phyloP scores from a whole-genome alignment of 305 asterid genomes.

The Fraxinus floribunda region DNA sequence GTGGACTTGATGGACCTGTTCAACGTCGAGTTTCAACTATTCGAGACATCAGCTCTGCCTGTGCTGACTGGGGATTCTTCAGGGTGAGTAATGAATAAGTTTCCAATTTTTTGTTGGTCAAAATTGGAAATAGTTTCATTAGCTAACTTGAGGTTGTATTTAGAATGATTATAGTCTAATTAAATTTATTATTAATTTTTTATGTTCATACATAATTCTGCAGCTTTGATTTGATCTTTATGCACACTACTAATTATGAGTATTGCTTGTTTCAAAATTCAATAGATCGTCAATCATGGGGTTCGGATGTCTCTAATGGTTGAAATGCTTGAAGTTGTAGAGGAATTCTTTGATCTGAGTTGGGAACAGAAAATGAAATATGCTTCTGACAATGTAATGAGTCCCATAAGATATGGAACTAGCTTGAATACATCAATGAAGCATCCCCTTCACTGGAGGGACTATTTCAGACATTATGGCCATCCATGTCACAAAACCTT shows the following conservation, averaged over 20 bases:
- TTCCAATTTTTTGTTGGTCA: neutral
- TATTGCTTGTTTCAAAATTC: neutral
- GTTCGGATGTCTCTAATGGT: conserved; percentile 27
- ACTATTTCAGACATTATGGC: conserved; percentile 56
- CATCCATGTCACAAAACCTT: conserved; percentile 33
- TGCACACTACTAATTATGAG: neutral
- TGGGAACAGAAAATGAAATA: conserved; percentile 47
- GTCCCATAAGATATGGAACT: conserved; percentile 52
- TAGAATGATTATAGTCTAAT: too few relatives aligned
- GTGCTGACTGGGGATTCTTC: conserved; percentile 50
- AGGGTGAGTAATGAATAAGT: conserved; percentile 32
- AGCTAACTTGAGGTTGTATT: neutral
- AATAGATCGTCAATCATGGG: conserved; percentile 46
- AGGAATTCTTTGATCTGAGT: conserved; percentile 37
- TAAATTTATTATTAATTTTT: too few relatives aligned
- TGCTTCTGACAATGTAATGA: conserved; percentile 53
- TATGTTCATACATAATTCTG: neutral
- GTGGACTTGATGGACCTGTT: conserved; percentile 30
- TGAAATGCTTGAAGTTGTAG: conserved; percentile 35
- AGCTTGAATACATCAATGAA: conserved; percentile 48
- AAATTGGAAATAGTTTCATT: neutral
- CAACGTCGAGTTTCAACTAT: conserved; percentile 29
- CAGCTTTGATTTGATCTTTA: neutral
- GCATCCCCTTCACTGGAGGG: conserved; percentile 57
- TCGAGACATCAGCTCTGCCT: conserved; percentile 45